Conservation (phyloP, 176 grass and related monocot genomes). For the Carex scoparia region DNA sequence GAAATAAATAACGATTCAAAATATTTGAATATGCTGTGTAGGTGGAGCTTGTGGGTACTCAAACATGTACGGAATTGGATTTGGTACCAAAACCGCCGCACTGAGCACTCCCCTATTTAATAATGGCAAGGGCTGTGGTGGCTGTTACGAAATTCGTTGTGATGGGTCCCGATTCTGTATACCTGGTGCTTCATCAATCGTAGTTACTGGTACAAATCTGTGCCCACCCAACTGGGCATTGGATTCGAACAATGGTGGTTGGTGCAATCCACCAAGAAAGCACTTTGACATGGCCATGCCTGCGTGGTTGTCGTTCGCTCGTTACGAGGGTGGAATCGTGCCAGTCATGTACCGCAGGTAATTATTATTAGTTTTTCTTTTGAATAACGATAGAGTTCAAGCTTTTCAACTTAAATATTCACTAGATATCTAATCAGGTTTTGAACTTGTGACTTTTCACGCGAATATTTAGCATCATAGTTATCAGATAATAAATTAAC, state of each 20-base stretch:
- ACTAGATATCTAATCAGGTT: too few species aligned
- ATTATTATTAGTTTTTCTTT: neutral
- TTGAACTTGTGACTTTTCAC: too few species aligned
- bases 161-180: conserved; percentile 31
- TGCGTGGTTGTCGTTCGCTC: conserved; percentile 39
- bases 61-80: conserved; percentile 20
- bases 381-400: too few species aligned
- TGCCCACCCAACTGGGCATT: conserved; percentile 61
- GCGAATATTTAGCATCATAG: too few species aligned
- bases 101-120: conserved; percentile 36
- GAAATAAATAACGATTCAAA: neutral
- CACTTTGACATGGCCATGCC: conserved; percentile 82
- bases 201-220: conserved; percentile 69
- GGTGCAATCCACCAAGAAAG: conserved; percentile 70
- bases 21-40: neutral
- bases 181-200: conserved; percentile 31
- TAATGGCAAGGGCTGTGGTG: conserved; percentile 15
- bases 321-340: conserved; percentile 44
- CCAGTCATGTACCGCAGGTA: conserved; percentile 71
- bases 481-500: neutral
- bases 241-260: conserved; percentile 46
- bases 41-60: conserved; percentile 41
- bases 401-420: too few species aligned
- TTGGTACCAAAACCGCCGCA: conserved; percentile 25
- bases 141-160: conserved; percentile 66